phyloP scores from a whole-genome alignment of 2,329 filamentous ascomycete genomes.

The Cadophora luteo-olivacea region DNA sequence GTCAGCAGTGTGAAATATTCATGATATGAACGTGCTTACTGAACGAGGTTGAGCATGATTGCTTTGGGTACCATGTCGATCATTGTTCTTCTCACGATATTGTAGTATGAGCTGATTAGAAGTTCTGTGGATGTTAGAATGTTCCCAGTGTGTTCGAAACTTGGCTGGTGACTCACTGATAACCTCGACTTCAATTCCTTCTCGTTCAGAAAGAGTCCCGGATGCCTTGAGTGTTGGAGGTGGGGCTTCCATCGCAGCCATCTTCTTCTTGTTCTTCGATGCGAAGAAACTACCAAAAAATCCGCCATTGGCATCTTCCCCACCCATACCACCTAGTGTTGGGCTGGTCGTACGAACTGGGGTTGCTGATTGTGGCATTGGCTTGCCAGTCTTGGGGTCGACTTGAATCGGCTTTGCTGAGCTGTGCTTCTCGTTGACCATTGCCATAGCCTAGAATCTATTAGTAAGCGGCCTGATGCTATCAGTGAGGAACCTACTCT shows the following conservation, averaged over 20 bases:
- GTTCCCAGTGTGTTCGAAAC: background rate
- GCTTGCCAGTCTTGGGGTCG: conserved; percentile 98
- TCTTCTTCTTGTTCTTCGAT: conserved; percentile 99
- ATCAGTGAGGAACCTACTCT: conserved; percentile 56
- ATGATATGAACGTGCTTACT: conserved; percentile 65
- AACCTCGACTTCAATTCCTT: conserved; percentile 95
- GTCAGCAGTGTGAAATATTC: conserved; percentile 25
- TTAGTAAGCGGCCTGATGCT: conserved; percentile 33
- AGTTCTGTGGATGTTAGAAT: conserved; percentile 66
- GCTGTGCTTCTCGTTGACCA: conserved; percentile 92
- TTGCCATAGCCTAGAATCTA: conserved; percentile 79
- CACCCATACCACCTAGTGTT: conserved; percentile 59
- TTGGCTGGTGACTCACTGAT: conserved; percentile 73
- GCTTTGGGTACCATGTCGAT: conserved; percentile 99
- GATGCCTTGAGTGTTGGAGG: conserved; percentile 93
- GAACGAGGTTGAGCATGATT: conserved; percentile 95
- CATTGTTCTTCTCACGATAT: conserved; percentile 97
- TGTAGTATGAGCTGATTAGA: conserved; percentile 95
- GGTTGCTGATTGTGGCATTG: conserved; percentile 67
- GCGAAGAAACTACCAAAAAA: conserved; percentile 99
- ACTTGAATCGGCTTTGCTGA: conserved; percentile 87
- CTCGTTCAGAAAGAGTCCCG: conserved; percentile 90
- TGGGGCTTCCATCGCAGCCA: conserved; percentile 98
- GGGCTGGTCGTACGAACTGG: conserved; percentile 80
- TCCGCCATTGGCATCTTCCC: conserved; percentile 66